Percentiles rank a stretch among this genome's conserved stretches.
These are phyloP conservation scores for Pyronema domesticum DNA, from an alignment of 495 filamentous ascomycete species.

Conservation along the genomic window DNA sequence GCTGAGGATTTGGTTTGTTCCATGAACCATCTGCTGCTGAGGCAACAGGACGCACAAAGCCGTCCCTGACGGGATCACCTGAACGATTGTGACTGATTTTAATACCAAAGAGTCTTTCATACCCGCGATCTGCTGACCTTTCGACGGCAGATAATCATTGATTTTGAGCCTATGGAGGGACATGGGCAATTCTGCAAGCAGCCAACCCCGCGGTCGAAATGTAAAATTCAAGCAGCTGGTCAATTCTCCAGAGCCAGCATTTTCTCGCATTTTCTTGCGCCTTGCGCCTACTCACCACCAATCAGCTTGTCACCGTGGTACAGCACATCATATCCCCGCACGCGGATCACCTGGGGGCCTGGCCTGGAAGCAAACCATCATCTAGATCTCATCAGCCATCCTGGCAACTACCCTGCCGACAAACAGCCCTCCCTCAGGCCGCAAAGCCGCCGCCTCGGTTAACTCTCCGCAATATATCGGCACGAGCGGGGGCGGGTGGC, in stretches of 20 bases:
- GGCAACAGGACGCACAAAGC: neutral
- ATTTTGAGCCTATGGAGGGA: neutral
- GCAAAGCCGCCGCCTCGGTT: neutral
- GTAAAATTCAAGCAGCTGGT: neutral
- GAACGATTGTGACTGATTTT: neutral
- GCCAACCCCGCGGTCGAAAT: neutral
- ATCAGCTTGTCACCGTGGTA: neutral
- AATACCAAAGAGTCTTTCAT: neutral
- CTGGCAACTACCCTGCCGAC: neutral
- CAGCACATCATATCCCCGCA: neutral
- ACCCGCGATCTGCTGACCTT: slow-evolving; percentile 2
- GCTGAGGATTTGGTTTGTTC: neutral
- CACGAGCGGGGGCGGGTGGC: neutral
- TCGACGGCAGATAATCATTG: neutral
- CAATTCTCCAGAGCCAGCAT: neutral
- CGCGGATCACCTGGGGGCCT: neutral
- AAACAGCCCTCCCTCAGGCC: neutral
- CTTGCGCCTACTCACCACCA: neutral
- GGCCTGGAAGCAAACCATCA: no score
- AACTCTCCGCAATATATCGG: neutral
- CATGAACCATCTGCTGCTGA: neutral
- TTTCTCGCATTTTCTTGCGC: neutral
- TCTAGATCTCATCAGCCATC: neutral
- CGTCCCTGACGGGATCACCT: neutral
- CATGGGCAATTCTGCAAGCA: neutral